phyloP scores from a whole-genome alignment of 345 rosid genomes.

The Psidium guajava region DNA sequence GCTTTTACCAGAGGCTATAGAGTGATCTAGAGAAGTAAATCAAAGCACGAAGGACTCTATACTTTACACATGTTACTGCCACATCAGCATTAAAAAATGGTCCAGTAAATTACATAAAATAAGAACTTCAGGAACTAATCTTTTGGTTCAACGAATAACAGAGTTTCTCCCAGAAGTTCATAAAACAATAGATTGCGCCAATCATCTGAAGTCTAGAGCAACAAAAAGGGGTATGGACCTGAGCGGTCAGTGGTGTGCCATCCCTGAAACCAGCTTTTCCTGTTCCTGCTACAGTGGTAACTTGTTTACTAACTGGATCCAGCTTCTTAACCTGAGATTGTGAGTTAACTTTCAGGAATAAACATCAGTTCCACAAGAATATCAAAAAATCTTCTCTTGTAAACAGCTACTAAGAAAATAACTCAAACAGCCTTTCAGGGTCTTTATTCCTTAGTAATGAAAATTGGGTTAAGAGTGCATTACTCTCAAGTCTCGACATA shows the following conservation, averaged over 20 bases:
- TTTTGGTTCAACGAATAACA: neutral
- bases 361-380: neutral
- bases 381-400: neutral
- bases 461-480: neutral
- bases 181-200: neutral
- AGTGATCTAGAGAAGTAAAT: neutral
- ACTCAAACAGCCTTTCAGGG: neutral
- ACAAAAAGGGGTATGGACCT: constrained; percentile 27
- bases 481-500: neutral
- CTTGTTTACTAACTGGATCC: constrained; percentile 62
- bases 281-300: constrained; percentile 74
- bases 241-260: constrained; percentile 57
- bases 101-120: neutral
- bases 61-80: neutral
- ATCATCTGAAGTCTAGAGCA: neutral
- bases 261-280: constrained; percentile 95
- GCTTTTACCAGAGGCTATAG: neutral
- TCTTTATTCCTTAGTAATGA: neutral
- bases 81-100: neutral
- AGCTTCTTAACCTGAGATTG: constrained; percentile 70
- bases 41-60: neutral
- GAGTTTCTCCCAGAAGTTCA: neutral
- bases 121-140: neutral
- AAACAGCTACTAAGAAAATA: neutral
- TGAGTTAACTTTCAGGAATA: neutral